These are phyloP conservation scores for Aspergillus arachidicola DNA, from an alignment of 2,329 filamentous ascomycete species.

Conservation along the genomic window DNA sequence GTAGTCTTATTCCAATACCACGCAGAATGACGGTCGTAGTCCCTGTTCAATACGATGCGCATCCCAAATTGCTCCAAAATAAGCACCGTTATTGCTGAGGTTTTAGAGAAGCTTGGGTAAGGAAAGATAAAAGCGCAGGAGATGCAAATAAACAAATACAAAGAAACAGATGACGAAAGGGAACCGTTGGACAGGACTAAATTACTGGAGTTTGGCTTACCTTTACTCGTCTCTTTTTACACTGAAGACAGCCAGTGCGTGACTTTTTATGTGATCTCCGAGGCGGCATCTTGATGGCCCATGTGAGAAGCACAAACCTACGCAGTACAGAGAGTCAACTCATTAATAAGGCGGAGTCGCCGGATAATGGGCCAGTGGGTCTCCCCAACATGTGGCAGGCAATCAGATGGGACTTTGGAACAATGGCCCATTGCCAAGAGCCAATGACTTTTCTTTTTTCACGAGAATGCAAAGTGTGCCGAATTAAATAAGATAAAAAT, in stretches of 20 bases:
- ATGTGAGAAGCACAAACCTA: neutral
- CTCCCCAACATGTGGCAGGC: neutral
- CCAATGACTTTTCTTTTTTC: no score
- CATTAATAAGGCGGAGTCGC: neutral
- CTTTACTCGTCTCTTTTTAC: neutral
- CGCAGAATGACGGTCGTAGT: no score
- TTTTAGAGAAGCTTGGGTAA: fast-evolving
- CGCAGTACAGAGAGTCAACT: neutral
- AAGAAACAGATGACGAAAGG: neutral
- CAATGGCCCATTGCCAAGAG: neutral
- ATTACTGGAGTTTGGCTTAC: neutral
- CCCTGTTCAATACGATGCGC: no score
- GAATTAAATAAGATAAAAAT: no score
- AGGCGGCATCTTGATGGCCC: neutral
- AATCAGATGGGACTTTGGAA: neutral
- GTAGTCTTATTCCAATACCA: neutral
- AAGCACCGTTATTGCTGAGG: neutral
- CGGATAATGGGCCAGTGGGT: neutral
- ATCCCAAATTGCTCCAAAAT: neutral
- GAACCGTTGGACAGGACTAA: neutral
- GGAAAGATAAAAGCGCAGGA: neutral
- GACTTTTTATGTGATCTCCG: neutral
- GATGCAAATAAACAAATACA: neutral
- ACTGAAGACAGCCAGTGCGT: neutral
- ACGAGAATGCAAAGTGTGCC: no score